A percentile compares a stretch with the other conserved stretches of the same genome.
Conservation (phyloP, 1,284 basidiomycete species). For the Malassezia brasiliensis region DNA sequence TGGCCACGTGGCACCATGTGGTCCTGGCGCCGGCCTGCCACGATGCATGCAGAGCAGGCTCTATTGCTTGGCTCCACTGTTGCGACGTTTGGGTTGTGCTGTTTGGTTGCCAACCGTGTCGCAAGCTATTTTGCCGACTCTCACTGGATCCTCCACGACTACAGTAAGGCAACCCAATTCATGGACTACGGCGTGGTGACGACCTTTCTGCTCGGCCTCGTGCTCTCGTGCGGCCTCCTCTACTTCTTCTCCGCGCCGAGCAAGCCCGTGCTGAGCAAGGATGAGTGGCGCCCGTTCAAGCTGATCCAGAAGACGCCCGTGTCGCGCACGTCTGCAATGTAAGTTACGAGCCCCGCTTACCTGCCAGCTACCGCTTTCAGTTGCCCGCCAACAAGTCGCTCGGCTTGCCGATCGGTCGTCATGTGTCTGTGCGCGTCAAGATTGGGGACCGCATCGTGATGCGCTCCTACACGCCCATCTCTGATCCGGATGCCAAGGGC, state of each 20-base stretch:
- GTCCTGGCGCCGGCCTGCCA: not conserved
- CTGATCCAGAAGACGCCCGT: slow-evolving; percentile 71
- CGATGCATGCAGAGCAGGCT: slow-evolving; percentile 19
- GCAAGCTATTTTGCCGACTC: slow-evolving; percentile 16
- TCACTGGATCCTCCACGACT: slow-evolving; percentile 23
- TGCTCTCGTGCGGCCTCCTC: slow-evolving; percentile 29
- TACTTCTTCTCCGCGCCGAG: slow-evolving; percentile 23
- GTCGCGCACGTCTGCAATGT: slow-evolving; percentile 93
- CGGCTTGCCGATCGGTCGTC: slow-evolving; percentile 90
- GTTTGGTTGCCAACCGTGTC: not conserved
- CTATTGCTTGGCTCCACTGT: slow-evolving; percentile 26
- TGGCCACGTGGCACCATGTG: slow-evolving; percentile 8
- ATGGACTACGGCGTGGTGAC: slow-evolving; percentile 38
- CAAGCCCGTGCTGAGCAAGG: slow-evolving; percentile 62
- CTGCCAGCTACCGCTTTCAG: slow-evolving; percentile 65
- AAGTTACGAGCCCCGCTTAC: slow-evolving; percentile 37
- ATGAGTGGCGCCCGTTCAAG: slow-evolving; percentile 70
- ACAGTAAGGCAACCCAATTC: slow-evolving; percentile 31
- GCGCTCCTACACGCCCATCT: slow-evolving; percentile 89
- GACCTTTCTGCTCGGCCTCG: slow-evolving; percentile 36
- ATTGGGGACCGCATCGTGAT: slow-evolving; percentile 81
- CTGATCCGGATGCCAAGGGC: slow-evolving; percentile 79
- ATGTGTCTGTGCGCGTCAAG: slow-evolving; percentile 81
- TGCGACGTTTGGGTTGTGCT: slow-evolving; percentile 23
- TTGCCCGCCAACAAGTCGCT: slow-evolving; percentile 65